Conservation (phyloP, 1,139 yeast species). For the Suhomyces coccinellae region DNA sequence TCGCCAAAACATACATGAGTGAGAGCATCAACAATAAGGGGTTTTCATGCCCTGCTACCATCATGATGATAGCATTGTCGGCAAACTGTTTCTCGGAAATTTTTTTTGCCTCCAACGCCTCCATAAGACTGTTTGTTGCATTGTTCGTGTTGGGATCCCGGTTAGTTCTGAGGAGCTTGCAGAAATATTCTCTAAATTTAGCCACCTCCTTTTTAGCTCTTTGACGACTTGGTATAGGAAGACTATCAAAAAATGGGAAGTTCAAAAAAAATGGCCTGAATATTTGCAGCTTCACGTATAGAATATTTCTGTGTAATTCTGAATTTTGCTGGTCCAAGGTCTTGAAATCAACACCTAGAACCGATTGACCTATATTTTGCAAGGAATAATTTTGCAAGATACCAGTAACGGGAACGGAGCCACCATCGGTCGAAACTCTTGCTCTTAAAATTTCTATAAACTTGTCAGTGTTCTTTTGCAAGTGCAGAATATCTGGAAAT, state of each 20-base stretch:
- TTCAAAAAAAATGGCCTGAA: constrained; percentile 56
- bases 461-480: constrained; percentile 35
- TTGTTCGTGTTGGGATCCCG: constrained; percentile 15
- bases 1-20: constrained; percentile 48
- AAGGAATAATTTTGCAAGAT: constrained; percentile 48
- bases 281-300: constrained; percentile 51
- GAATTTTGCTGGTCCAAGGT: constrained; percentile 26
- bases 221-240: constrained; percentile 52
- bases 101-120: constrained; percentile 36
- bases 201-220: constrained; percentile 46
- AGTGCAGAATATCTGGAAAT: constrained; percentile 43
- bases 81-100: constrained; percentile 49
- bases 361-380: constrained; percentile 52
- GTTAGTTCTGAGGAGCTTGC: constrained; percentile 29
- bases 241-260: constrained; percentile 53
- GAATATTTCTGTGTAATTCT: constrained; percentile 40
- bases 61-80: constrained; percentile 58
- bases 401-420: constrained; percentile 33
- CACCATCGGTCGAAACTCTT: constrained; percentile 9
- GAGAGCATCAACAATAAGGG: constrained; percentile 57
- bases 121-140: constrained; percentile 34
- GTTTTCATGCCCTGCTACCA: constrained; percentile 66
- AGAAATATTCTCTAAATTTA: constrained; percentile 38
- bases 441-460: constrained; percentile 19
- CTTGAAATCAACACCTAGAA: constrained; percentile 51